Percentiles rank a stretch among this genome's conserved stretches.
These are phyloP conservation scores for Erysimum pusillum DNA, from an alignment of 441 rosid species.

Conservation along the genomic window DNA sequence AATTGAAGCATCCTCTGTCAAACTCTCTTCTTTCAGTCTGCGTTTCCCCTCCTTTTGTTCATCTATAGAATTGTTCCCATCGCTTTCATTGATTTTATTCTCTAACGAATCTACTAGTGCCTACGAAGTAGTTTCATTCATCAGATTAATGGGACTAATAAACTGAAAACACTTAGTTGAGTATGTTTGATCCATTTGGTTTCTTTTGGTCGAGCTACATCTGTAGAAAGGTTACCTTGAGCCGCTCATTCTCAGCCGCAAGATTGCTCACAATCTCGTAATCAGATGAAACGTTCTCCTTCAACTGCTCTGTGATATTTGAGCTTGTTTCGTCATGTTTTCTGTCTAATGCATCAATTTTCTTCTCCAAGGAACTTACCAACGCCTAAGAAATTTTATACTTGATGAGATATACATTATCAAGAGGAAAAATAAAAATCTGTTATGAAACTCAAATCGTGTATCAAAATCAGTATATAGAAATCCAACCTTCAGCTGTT, in stretches of 20 bases:
- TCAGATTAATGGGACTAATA: conserved; percentile 29
- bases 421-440: conserved; percentile 28
- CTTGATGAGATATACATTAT: conserved; percentile 27
- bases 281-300: conserved; percentile 47
- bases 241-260: conserved; percentile 80
- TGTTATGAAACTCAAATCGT: conserved; percentile 18
- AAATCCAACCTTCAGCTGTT: conserved; percentile 74
- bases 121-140: conserved; percentile 31
- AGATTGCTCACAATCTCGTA: conserved; percentile 67
- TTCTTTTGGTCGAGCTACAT: conserved; percentile 17
- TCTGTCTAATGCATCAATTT: conserved; percentile 49
- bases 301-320: conserved; percentile 46
- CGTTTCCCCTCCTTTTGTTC: conserved; percentile 10
- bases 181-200: conserved; percentile 20
- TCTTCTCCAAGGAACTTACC: conserved; percentile 48
- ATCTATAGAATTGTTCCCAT: conserved; percentile 28
- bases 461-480: conserved; percentile 21
- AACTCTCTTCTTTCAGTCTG: conserved; percentile 23
- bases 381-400: conserved; percentile 44
- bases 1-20: conserved; percentile 34
- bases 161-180: neutral
- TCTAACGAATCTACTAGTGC: conserved; percentile 43
- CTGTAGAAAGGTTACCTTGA: conserved; percentile 62
- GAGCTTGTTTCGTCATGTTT: conserved; percentile 50
- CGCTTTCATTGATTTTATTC: conserved; percentile 29